Evolutionary conservation across 345 rosid species (phyloP), one percentile per base, ranked within the genome.

Genomic region (Geranium brycei): DNA sequence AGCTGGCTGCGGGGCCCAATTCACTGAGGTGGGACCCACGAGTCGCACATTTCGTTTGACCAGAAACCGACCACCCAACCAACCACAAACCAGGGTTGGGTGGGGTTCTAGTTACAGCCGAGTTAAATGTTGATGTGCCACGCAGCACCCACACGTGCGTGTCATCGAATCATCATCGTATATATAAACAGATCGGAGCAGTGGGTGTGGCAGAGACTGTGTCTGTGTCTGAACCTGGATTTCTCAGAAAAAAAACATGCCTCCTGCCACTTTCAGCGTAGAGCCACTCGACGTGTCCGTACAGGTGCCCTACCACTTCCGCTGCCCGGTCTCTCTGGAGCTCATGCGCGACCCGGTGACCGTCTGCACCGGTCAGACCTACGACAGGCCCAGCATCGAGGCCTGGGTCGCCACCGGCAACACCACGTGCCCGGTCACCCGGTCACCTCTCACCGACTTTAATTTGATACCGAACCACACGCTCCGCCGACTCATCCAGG

Each of bases 311-410:
- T 85, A 86, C 72, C 91, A 93, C 74, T 93, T 93, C 89, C 70
- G 99, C 67, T 93, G 99, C 47, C 99, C 99, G 31, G 88, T 93
- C 72, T 93, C 99, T 0, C 83, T 93, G 0, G 99, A 93, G 80
- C 86, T 93, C 19, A 93, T 93, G 97, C 80, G 91, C 19, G 99
- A 93, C 81, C 99, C 99, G 0, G 99, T 93, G 57, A 90, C 92
- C 58, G 80, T 90, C 68, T 65, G 76, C 71, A 90, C 99, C 47
- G 99, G 99, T 47, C 99, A 93, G 66, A 90, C 99, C 58, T 93
- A 93, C 76, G 99, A 93, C 86, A 86, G 99, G 13, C 51, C 87
- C 70, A 81, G 96, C 79, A 93, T 93, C 79, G 99, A 93, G 69
- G 87, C 99, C 0, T 93, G 99, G 97, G 82, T 88, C 35, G 91